These are phyloP conservation scores for Eimeria acervulina DNA, from an alignment of 169 alveolate genomes.

Conservation along the genomic window DNA sequence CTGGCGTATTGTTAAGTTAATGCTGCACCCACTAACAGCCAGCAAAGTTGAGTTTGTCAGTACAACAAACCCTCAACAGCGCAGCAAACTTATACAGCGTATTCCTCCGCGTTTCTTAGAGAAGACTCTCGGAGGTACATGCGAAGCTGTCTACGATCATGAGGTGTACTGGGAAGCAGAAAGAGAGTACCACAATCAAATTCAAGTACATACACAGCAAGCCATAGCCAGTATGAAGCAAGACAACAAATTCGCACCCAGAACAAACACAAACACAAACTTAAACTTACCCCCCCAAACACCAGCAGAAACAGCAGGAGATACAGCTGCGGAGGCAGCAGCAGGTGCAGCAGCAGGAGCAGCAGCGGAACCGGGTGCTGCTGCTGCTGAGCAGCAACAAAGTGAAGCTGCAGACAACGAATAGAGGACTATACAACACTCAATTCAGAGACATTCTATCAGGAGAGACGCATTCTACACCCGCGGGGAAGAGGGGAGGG, in stretches of 20 bases:
- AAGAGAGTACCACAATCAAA: not conserved
- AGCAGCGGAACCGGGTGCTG: no score
- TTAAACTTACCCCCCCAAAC: no score
- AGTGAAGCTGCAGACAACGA: no score
- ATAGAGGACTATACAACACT: no score
- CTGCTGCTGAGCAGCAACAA: no score
- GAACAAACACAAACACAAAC: not conserved
- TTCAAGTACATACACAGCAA: not conserved
- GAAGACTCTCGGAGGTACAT: constrained; percentile 49
- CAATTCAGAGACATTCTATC: not conserved
- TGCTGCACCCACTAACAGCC: constrained; percentile 77
- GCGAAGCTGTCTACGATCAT: constrained; percentile 49
- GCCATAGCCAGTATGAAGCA: not conserved
- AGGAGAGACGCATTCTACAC: not conserved
- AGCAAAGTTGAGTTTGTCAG: constrained; percentile 27
- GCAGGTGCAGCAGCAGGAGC: no score
- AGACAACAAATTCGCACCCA: not conserved
- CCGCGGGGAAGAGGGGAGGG: no score
- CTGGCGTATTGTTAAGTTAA: constrained; percentile 41
- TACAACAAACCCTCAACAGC: not conserved
- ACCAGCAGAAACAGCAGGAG: no score
- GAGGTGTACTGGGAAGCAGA: constrained; percentile 73
- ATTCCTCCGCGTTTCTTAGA: constrained; percentile 56
- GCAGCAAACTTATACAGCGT: not conserved
- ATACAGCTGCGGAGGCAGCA: no score